Evolutionary conservation across 495 filamentous ascomycete species (phyloP).

Genomic region (Beverwykella pulmonaria): DNA sequence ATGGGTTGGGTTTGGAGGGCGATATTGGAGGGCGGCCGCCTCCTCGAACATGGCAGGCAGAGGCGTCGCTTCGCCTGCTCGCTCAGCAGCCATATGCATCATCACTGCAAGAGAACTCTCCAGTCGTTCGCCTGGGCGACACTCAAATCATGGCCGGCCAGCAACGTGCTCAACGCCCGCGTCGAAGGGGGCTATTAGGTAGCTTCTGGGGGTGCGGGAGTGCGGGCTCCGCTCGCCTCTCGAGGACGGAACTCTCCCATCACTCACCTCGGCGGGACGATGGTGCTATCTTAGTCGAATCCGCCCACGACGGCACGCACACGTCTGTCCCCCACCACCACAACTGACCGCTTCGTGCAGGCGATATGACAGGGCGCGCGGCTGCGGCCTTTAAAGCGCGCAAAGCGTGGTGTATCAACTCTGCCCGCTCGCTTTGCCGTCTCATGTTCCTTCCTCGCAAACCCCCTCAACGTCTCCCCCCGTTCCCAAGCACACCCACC

Average conservation of each 20-base stretch:
- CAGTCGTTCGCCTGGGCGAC: neutral
- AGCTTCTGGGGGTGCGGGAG: constrained; percentile 34
- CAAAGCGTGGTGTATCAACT: constrained; percentile 15
- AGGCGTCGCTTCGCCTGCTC: neutral
- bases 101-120: neutral
- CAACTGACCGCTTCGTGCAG: constrained; percentile 1
- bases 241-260: neutral
- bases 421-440: neutral
- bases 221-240: constrained; percentile 14
- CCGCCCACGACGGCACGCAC: constrained; percentile 1
- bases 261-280: constrained; percentile 7
- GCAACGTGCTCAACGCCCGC: too few relatives aligned
- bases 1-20: too few relatives aligned
- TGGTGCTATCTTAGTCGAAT: constrained; percentile 16
- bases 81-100: neutral
- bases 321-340: neutral
- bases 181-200: constrained; percentile 10
- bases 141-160: neutral
- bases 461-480: constrained; percentile 3
- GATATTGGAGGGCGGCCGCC: constrained; percentile 4
- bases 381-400: constrained; percentile 25
- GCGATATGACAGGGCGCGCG: constrained; percentile 30
- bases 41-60: neutral
- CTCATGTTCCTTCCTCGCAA: constrained; percentile 11
- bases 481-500: neutral